Conservation (phyloP, 495 filamentous ascomycete species). For the Aspergillus baeticus region DNA sequence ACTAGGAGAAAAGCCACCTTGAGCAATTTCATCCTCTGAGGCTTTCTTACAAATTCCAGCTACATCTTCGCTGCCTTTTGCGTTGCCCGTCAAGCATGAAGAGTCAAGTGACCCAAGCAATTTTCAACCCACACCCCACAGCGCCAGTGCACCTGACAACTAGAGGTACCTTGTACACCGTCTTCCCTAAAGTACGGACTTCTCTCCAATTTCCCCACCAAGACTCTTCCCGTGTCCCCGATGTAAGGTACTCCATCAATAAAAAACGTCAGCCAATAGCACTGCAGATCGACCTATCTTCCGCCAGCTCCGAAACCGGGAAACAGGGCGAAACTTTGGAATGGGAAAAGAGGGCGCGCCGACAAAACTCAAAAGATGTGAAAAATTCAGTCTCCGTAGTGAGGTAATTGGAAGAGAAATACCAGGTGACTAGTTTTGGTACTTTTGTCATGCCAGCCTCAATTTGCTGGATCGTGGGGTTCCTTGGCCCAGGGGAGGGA, state of each 20-base stretch:
- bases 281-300: neutral
- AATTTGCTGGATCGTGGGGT: too few relatives aligned
- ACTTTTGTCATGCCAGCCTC: too few relatives aligned
- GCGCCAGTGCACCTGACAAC: neutral
- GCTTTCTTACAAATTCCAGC: too few relatives aligned
- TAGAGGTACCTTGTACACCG: neutral
- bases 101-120: too few relatives aligned
- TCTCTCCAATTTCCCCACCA: neutral
- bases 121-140: neutral
- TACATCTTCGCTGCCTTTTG: too few relatives aligned
- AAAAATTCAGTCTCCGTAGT: too few relatives aligned
- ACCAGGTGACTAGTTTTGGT: too few relatives aligned
- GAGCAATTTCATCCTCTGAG: neutral
- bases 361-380: too few relatives aligned
- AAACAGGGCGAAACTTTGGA: neutral
- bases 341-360: neutral
- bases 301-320: neutral
- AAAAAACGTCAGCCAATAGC: constrained; percentile 1
- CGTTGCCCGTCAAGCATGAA: too few relatives aligned
- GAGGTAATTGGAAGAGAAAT: too few relatives aligned
- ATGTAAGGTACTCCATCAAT: neutral
- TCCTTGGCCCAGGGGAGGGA: too few relatives aligned
- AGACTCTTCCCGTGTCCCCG: constrained; percentile 2
- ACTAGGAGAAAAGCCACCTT: neutral
- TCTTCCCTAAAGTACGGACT: neutral